phyloP scores from a whole-genome alignment of 768 basidiomycete genomes.

The Rhodotorula kratochvilovae region DNA sequence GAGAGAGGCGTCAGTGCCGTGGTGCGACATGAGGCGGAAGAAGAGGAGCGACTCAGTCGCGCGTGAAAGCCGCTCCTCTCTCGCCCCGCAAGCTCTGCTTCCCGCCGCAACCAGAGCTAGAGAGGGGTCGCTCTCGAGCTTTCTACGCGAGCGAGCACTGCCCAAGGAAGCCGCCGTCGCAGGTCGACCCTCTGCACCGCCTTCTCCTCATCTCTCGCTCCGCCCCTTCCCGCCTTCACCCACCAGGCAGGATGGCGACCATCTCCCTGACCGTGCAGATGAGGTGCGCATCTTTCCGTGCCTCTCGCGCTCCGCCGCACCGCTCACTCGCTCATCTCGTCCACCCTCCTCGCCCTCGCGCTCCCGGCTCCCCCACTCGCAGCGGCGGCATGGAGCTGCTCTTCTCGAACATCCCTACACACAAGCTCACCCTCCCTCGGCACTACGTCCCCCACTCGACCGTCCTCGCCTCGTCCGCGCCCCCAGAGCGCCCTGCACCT shows the following conservation, averaged over 20 bases:
- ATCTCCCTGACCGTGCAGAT: slow-evolving; percentile 41
- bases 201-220: not conserved
- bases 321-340: not conserved
- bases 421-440: slow-evolving; percentile 58
- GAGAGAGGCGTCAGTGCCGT: no score
- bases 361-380: not conserved
- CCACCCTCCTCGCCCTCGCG: not conserved
- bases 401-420: slow-evolving; percentile 65
- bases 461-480: slow-evolving; percentile 22
- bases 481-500: slow-evolving; percentile 1
- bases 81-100: no score
- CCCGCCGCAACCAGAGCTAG: no score
- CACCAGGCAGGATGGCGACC: slow-evolving; percentile 15
- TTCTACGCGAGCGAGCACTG: no score
- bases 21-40: no score
- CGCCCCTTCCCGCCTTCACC: not conserved
- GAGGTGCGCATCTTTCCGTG: slow-evolving; percentile 32
- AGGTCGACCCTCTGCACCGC: not conserved
- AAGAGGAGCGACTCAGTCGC: no score
- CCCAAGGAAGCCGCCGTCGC: no score
- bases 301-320: not conserved
- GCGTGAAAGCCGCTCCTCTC: no score
- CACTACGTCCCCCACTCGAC: slow-evolving; percentile 45
- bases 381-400: slow-evolving; percentile 80
- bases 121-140: no score